Conservation (phyloP, 1,284 basidiomycete genomes). For the Tylopilus orsonianus region DNA sequence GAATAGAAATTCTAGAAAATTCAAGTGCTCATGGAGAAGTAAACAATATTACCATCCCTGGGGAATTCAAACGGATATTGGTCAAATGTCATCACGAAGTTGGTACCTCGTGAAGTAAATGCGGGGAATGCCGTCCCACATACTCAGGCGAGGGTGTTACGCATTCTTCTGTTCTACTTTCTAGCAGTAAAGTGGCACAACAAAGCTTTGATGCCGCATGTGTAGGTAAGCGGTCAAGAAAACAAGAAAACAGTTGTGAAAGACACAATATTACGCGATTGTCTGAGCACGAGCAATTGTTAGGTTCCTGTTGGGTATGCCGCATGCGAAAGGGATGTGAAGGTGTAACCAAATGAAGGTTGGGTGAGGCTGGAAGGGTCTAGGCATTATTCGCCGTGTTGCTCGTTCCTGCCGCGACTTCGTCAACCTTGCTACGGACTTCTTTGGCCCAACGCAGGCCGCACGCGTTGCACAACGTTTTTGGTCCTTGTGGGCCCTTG, state of each 20-base stretch:
- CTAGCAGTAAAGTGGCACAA: constrained; percentile 5
- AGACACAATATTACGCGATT: constrained; percentile 5
- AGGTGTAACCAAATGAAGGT: constrained; percentile 1
- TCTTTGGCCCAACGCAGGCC: constrained; percentile 83
- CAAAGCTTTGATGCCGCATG: constrained; percentile 7
- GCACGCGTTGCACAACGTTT: constrained; percentile 87
- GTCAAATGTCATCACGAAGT: neutral
- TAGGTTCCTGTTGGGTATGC: constrained; percentile 11
- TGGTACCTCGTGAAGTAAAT: constrained; percentile 12
- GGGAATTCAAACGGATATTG: constrained; percentile 7
- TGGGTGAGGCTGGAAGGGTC: neutral
- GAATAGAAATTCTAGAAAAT: constrained; percentile 6
- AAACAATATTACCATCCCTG: constrained; percentile 10
- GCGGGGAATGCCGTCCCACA: constrained; percentile 3
- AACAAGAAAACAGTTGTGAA: constrained; percentile 10
- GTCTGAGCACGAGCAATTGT: constrained; percentile 4
- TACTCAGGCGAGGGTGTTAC: constrained; percentile 5
- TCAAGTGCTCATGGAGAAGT: neutral
- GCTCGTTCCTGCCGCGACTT: constrained; percentile 25
- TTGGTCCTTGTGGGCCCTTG: constrained; percentile 78
- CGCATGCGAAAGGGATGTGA: neutral
- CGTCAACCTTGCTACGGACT: constrained; percentile 44
- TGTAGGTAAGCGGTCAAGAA: constrained; percentile 16
- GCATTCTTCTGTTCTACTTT: constrained; percentile 13
- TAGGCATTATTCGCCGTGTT: constrained; percentile 18